phyloP scores from a whole-genome alignment of 331 rosid species.

The Malus hybrid region DNA sequence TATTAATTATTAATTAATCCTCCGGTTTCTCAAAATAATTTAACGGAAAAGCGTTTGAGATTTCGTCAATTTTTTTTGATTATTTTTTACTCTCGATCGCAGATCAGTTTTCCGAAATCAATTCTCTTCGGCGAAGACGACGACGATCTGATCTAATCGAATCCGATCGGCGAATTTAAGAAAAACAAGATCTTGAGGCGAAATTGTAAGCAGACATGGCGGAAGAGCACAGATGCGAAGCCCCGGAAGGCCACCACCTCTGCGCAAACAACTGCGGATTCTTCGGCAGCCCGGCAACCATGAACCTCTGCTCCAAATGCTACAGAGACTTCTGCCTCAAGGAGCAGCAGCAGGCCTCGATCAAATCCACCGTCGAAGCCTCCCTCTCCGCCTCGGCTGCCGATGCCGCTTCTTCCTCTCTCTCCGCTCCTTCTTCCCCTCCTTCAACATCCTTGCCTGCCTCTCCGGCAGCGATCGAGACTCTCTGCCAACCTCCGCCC shows the following conservation, averaged over 20 bases:
- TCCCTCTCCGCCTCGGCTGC: slow-evolving; percentile 31
- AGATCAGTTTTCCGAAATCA: slow-evolving; percentile 2
- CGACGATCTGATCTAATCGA: neutral
- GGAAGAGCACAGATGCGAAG: slow-evolving; percentile 68
- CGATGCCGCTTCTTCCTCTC: neutral
- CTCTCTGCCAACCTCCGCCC: slow-evolving; percentile 19
- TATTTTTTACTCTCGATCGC: neutral
- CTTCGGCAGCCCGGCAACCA: slow-evolving; percentile 72
- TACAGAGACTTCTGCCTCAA: slow-evolving; percentile 46
- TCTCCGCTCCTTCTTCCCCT: neutral
- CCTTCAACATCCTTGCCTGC: neutral
- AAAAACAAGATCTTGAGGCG: neutral
- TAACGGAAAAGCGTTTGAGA: neutral
- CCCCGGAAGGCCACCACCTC: slow-evolving; percentile 65
- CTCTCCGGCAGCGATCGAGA: slow-evolving; percentile 7
- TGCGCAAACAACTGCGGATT: slow-evolving; percentile 83
- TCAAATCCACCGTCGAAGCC: slow-evolving; percentile 55
- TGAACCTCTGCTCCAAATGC: slow-evolving; percentile 79
- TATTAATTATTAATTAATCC: neutral
- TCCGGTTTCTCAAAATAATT: neutral
- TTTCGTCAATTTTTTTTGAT: neutral
- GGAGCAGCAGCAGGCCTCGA: slow-evolving; percentile 58
- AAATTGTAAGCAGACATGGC: slow-evolving; percentile 29
- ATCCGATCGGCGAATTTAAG: neutral
- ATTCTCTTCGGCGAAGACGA: neutral